Percentiles rank a stretch among this genome's conserved stretches.
Conservation (phyloP, 108 stramenopile genomes). For the Fragilaria crotonensis region DNA sequence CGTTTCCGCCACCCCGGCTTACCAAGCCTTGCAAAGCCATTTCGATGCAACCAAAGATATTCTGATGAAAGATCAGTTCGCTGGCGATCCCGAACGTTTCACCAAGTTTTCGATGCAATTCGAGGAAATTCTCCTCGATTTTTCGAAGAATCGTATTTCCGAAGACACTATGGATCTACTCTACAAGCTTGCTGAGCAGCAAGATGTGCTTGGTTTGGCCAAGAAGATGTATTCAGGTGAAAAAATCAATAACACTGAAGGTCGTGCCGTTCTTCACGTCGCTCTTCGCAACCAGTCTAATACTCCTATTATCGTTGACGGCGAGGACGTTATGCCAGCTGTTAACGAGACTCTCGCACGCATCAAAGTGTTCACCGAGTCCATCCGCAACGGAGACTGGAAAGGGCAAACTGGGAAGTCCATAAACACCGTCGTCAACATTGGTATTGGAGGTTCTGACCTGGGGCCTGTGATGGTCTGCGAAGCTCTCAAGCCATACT, state of each 20-base stretch:
- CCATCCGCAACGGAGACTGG: conserved; percentile 79
- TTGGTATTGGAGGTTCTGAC: conserved; percentile 95
- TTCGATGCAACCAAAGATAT: conserved; percentile 45
- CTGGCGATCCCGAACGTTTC: conserved; percentile 60
- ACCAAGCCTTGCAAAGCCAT: conserved; percentile 64
- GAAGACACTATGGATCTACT: conserved; percentile 86
- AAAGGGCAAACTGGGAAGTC: conserved; percentile 92
- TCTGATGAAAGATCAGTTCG: conserved; percentile 67
- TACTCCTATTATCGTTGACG: conserved; percentile 80
- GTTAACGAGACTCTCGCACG: conserved; percentile 77
- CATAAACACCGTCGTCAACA: conserved; percentile 84
- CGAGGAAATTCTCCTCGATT: conserved; percentile 89
- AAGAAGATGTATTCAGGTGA: conserved; percentile 85
- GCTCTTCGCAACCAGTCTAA: conserved; percentile 73
- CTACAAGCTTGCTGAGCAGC: conserved; percentile 70
- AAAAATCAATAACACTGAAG: conserved; percentile 84
- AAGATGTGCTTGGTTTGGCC: conserved; percentile 72
- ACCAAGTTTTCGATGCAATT: conserved; percentile 52
- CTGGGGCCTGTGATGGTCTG: conserved; percentile 96
- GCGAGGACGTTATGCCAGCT: conserved; percentile 86
- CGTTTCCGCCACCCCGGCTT: conserved; percentile 45
- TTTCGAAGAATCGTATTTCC: conserved; percentile 87
- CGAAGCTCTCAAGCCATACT: conserved; percentile 88
- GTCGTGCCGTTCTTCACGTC: conserved; percentile 71
- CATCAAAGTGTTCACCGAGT: conserved; percentile 82